Percentiles rank a stretch among this genome's conserved stretches.
Conservation (phyloP, 2,329 filamentous ascomycete genomes). For the Colletotrichum costaricense region DNA sequence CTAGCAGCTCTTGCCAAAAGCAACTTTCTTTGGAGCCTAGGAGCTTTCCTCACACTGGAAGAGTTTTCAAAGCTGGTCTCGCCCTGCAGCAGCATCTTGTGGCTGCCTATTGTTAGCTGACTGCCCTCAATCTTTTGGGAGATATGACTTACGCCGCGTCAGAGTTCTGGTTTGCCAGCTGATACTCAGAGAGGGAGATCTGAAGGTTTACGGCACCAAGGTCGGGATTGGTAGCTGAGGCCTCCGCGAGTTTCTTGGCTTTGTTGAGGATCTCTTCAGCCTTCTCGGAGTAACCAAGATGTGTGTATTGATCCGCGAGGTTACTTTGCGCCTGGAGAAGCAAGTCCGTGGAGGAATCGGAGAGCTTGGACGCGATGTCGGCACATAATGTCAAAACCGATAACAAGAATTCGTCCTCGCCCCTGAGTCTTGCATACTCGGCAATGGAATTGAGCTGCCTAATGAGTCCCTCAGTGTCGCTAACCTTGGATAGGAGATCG, state of each 20-base stretch:
- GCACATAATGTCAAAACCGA: constrained; percentile 59
- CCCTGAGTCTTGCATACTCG: constrained; percentile 63
- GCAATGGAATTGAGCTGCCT: constrained; percentile 62
- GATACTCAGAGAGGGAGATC: constrained; percentile 80
- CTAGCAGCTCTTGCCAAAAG: constrained; percentile 70
- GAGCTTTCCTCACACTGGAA: constrained; percentile 2
- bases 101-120: constrained; percentile 20
- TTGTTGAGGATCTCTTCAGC: constrained; percentile 66
- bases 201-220: constrained; percentile 66
- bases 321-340: constrained; percentile 59
- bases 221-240: constrained; percentile 48
- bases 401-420: constrained; percentile 58
- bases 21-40: constrained; percentile 53
- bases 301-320: constrained; percentile 64
- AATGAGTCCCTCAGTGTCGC: constrained; percentile 61
- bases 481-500: constrained; percentile 57
- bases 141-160: constrained; percentile 64
- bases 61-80: constrained; percentile 30
- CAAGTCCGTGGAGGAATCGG: constrained; percentile 48
- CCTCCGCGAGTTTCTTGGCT: constrained; percentile 61
- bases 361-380: constrained; percentile 51
- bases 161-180: constrained; percentile 73
- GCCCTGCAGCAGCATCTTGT: constrained; percentile 29
- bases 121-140: not conserved
- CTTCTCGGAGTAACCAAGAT: constrained; percentile 62